Base-by-base conservation (phyloP, 2,329 filamentous ascomycete species). In the Fusarium falciforme region DNA sequence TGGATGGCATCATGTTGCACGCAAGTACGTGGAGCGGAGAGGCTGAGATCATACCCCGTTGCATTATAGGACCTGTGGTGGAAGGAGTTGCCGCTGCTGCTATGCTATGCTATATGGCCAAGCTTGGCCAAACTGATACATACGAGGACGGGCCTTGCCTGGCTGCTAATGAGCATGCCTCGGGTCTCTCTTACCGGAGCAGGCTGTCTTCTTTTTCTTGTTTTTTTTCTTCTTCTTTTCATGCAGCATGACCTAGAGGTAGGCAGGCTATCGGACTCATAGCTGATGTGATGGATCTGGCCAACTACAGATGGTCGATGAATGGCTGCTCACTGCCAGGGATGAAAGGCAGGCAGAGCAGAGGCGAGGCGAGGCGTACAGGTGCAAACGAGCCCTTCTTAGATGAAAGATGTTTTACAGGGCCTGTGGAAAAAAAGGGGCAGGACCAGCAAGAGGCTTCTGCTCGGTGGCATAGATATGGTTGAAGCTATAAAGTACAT, bases 31-130 rank as follows among this genome's bases (percentile, higher is more conserved):
- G 66, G 66, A 64, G 64, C 64, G 59, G 69, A 75, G 73, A 73
- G 67, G 68, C 73, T 70, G 60, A 68, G 68, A 79, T 78, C 76
- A 77, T 74, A 77, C 76, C 73, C 75, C 73, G 76, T 75, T 77
- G 77, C 76, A 79, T 79, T 72, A 78, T 72, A 71, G 71, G 77
- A 77, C 67, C 69, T 76, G 71, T 69, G 68, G 70, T 65, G 73
- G 66, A 70, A 71, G 76, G 77, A 74, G 70, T 54, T 54, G 47
- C n/a, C 47, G 27, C 17, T 54, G 47, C 16, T 54, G 47, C 27
- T 54, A 31, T 54, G 54, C 76, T 76, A 63, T 68, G 63, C 49
- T 61, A 63, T 74, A 69, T 71, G 72, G 61, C 52, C 72, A 20
- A 20, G 47, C 27, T 36, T 76, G 61, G 64, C 62, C 65, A 64